Conservation (phyloP, 73 alveolate species). For the Tetrahymena elliotti region DNA sequence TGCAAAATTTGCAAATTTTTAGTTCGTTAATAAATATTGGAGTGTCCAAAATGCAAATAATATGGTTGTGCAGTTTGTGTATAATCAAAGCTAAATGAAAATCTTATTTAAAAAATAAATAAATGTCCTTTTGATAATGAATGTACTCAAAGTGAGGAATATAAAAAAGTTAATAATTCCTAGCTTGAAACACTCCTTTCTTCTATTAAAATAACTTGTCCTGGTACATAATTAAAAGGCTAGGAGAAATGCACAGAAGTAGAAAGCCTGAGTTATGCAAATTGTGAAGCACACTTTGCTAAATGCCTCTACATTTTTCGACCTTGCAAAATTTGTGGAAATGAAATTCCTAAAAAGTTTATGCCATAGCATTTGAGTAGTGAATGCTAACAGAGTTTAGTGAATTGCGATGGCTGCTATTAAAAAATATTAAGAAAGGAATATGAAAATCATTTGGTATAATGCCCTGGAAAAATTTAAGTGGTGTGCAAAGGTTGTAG, state of each 20-base stretch:
- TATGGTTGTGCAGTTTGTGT: background rate
- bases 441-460: background rate
- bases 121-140: background rate
- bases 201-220: background rate
- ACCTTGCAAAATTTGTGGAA: background rate
- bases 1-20: background rate
- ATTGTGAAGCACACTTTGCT: background rate
- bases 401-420: background rate
- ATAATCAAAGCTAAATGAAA: background rate
- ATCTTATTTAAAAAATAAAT: background rate
- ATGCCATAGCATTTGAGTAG: background rate
- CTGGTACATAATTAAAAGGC: background rate
- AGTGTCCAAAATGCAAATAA: background rate
- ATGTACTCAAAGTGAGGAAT: background rate
- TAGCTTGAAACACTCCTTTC: background rate
- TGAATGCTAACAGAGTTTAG: background rate
- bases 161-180: background rate
- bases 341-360: background rate
- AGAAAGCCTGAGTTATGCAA: background rate
- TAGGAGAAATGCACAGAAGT: background rate
- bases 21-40: background rate
- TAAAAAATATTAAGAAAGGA: background rate
- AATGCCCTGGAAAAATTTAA: background rate
- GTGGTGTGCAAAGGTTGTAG: background rate
- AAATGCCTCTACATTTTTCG: background rate